Base-by-base conservation (phyloP, 306 rosid species). In the Lupinus albus region DNA sequence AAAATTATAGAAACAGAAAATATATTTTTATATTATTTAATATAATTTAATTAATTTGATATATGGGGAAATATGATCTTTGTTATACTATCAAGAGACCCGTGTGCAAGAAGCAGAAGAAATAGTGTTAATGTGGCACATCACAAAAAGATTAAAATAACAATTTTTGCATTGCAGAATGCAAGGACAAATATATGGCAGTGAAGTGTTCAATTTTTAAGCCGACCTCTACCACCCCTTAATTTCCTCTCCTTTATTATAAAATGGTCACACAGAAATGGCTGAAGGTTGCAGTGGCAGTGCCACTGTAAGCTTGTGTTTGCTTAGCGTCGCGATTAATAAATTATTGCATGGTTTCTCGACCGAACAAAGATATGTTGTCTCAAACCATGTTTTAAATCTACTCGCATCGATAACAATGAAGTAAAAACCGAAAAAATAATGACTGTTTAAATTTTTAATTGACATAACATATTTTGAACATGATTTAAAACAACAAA, bases 311-410 rank as follows among this genome's bases (percentile, higher is more conserved):
- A 71, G 83, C 61, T 78, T 61, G 71, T 78, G 87, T 84, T 84
- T 78, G 84, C 73, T 71, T 81, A 79, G 71, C 91, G 87, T 86
- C 93, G 86, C 50, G 7, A 3, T 4, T 69, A 82, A 66, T 86
- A 81, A 84, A 86, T 84, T 44, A 83, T 81, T 75, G 80, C 85
- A 35, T 69, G 81, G 75, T 78, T 82, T 78, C 73, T 80, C 75
- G 78, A 86, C 85, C 83, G 72, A 59, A 61, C 64, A n/a, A n/a
- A n/a, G n/a, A n/a, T n/a, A n/a, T n/a, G n/a, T n/a, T n/a, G n/a
- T n/a, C n/a, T n/a, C n/a, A n/a, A n/a, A n/a, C n/a, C n/a, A n/a
- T n/a, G n/a, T n/a, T n/a, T n/a, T n/a, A n/a, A n/a, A n/a, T n/a
- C n/a, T n/a, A n/a, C n/a, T n/a, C n/a, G n/a, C n/a, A n/a, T n/a